Percentiles rank a stretch among this genome's conserved stretches.
phyloP scores from a whole-genome alignment of 495 filamentous ascomycete species.

The Aspergillus sclerotiicarbonarius region DNA sequence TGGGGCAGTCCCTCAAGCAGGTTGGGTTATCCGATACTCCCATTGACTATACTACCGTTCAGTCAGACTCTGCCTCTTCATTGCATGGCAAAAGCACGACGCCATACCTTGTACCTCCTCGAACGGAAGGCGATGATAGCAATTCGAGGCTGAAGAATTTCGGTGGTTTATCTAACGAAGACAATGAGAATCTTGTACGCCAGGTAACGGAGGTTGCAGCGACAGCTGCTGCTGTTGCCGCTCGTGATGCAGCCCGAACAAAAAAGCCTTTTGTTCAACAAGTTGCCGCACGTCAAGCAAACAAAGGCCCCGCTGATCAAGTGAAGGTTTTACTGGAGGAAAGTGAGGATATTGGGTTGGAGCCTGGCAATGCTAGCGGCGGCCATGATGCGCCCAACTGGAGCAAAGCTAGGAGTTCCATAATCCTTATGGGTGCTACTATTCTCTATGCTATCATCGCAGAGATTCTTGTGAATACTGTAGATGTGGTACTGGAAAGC shows the following conservation, averaged over 20 bases:
- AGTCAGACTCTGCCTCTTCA: slow-evolving; percentile 19
- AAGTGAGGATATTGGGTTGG: slow-evolving; percentile 42
- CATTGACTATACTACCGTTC: slow-evolving; percentile 45
- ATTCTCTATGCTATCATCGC: slow-evolving; percentile 93
- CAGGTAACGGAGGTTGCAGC: slow-evolving; percentile 90
- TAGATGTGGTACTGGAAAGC: slow-evolving; percentile 87
- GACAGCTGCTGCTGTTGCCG: slow-evolving; percentile 83
- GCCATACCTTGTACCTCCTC: slow-evolving; percentile 70
- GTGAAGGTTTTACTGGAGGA: slow-evolving; percentile 34
- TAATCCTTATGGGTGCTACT: slow-evolving; percentile 88
- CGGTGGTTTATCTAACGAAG: slow-evolving; percentile 62
- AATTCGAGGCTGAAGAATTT: slow-evolving; percentile 42
- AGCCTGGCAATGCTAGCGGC: slow-evolving; percentile 48
- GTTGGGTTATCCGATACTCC: slow-evolving; percentile 60
- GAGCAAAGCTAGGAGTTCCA: slow-evolving; percentile 83
- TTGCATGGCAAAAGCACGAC: slow-evolving; percentile 35
- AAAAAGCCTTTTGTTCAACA: slow-evolving; percentile 47
- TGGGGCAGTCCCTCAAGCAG: slow-evolving; percentile 83
- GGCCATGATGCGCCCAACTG: slow-evolving; percentile 98
- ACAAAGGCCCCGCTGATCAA: slow-evolving; percentile 28
- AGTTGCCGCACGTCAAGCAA: slow-evolving; percentile 26
- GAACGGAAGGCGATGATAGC: slow-evolving; percentile 20
- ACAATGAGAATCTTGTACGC: slow-evolving; percentile 75
- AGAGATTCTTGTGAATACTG: slow-evolving; percentile 94
- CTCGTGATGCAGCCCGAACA: slow-evolving; percentile 66